Conservation (phyloP, 139 green algal genomes). For the Asterochloris erici region DNA sequence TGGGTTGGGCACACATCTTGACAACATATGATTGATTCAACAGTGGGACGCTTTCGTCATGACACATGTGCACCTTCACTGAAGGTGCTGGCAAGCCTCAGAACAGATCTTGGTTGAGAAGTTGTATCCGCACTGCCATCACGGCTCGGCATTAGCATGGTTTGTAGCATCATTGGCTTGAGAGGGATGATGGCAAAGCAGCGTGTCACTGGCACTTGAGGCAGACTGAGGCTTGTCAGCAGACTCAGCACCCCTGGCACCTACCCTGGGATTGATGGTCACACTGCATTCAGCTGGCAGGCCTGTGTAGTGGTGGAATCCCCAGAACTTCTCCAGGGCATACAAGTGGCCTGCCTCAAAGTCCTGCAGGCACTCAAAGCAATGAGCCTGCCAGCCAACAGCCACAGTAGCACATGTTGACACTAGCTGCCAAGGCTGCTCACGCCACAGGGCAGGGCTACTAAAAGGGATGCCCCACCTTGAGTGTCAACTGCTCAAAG, state of each 20-base stretch:
- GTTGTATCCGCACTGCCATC: constrained; percentile 26
- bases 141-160: constrained; percentile 54
- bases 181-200: background rate
- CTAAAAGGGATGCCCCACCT: constrained; percentile 19
- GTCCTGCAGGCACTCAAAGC: constrained; percentile 40
- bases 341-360: constrained; percentile 83
- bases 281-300: constrained; percentile 53
- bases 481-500: constrained; percentile 84
- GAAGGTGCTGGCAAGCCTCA: constrained; percentile 26
- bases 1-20: background rate
- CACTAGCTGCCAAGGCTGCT: too few relatives aligned
- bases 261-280: constrained; percentile 47
- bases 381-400: background rate
- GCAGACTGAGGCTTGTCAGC: background rate
- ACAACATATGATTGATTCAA: background rate
- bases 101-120: constrained; percentile 59
- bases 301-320: constrained; percentile 92
- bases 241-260: background rate
- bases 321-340: constrained; percentile 94
- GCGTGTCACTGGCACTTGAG: background rate
- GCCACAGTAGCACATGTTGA: too few relatives aligned
- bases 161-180: constrained; percentile 30
- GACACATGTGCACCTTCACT: background rate
- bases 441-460: background rate
- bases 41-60: background rate